Evolutionary conservation across 2,329 filamentous ascomycete genomes (phyloP), one percentile per base, ranked within the genome.

Genomic region (Curvularia lunata): DNA sequence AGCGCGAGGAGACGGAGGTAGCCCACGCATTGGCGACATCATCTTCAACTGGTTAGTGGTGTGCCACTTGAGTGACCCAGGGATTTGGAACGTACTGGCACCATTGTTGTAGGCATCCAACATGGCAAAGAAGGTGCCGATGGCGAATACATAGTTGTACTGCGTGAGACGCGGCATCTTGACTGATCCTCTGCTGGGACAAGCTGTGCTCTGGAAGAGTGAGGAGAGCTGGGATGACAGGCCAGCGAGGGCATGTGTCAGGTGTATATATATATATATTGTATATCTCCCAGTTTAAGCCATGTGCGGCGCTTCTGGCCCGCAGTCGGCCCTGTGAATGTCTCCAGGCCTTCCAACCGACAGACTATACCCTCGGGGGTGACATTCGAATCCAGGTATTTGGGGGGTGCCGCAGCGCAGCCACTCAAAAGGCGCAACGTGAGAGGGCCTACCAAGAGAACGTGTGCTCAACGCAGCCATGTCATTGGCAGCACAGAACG

Each of bases 11-110:
- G 58, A 93, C 90, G 69, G 86, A 89, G 67, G 91, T 93, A 54
- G 90, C 90, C 88, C 89, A 93, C 49, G 90, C 81, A 79, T 94
- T 94, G 72, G 91, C 90, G 56, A 94, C 90, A 89, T 93, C 91
- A 77, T 92, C 87, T 75, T n/a, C n/a, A 41, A 3, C 13, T 30
- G 52, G 56, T 72, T 50, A 68, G 61, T 42, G 34, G 27, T 21
- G 28, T 5, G 4, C 13, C 3, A 12, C 7, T 5, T 10, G 28
- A 12, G 2, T 16, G 10, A 28, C 6, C 5, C 18, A 8, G 1
- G 34, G 25, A 5, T 25, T 12, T 5, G 48, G 16, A 27, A 85
- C 87, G 78, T 79, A 91, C 88, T 91, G 69, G 89, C 89, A 75
- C 89, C 89, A 75, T 91, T 91, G 83, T 91, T 91, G 83, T 82